A percentile compares a stretch with the other conserved stretches of the same genome.
These are phyloP conservation scores for Hymenoscyphus scutula DNA, from an alignment of 2,329 filamentous ascomycete genomes.

Conservation along the genomic window DNA sequence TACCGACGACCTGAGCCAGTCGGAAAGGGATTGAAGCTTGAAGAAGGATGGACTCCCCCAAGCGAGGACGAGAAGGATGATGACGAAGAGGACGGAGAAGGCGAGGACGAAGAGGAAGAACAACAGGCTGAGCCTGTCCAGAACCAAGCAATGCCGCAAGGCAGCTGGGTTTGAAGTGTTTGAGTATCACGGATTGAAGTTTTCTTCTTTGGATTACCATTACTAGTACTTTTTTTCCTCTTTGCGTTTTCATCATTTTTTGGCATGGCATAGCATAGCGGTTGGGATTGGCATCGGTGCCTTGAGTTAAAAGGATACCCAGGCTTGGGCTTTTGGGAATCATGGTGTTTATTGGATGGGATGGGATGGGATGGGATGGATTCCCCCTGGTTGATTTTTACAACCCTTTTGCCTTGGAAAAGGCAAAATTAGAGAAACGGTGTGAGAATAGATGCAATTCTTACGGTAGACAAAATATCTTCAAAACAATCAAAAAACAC, in stretches of 20 bases:
- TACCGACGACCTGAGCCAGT: constrained; percentile 47
- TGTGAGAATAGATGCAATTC: not conserved
- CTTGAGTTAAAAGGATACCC: not conserved
- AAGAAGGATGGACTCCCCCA: constrained; percentile 75
- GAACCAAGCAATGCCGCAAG: not conserved
- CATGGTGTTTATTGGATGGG: not conserved
- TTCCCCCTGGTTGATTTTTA: not conserved
- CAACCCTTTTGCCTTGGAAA: not conserved
- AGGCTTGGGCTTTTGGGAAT: constrained; percentile 4
- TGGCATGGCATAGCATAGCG: constrained; percentile 17
- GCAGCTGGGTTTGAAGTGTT: constrained; percentile 15
- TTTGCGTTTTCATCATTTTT: constrained; percentile 9
- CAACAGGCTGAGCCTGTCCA: not conserved
- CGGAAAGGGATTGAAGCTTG: constrained; percentile 75
- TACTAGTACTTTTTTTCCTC: constrained; percentile 7
- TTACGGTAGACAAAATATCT: not conserved
- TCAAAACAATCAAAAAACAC: not conserved
- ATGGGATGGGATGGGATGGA: not conserved
- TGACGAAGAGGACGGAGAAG: constrained; percentile 44
- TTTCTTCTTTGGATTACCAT: not conserved
- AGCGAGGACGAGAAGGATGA: constrained; percentile 58
- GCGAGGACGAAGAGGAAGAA: constrained; percentile 28
- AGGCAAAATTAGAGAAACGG: not conserved
- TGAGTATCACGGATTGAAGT: constrained; percentile 4
- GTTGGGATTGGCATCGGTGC: constrained; percentile 1